Evolutionary conservation across 345 rosid species (phyloP).

Genomic region (Eucalyptus polybractea): DNA sequence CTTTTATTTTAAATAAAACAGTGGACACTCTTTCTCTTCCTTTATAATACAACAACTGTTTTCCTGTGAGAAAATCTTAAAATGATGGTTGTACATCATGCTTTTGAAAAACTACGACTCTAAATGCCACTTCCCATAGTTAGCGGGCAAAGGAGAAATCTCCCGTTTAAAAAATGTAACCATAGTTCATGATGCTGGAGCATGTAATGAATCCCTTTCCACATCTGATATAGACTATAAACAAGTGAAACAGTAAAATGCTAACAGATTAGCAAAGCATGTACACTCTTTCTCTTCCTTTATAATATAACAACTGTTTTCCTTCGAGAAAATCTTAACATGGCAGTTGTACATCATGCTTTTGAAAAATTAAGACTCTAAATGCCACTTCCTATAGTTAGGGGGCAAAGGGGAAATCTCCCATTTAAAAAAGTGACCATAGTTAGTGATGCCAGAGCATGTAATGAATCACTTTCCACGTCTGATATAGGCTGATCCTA

Average conservation of each 20-base stretch:
- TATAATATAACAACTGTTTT: not conserved
- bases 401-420: not conserved
- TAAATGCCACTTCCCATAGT: not conserved
- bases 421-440: not conserved
- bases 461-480: not conserved
- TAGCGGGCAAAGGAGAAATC: not conserved
- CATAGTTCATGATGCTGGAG: not conserved
- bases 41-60: not conserved
- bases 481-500: not conserved
- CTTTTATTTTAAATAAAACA: not conserved
- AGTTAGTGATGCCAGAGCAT: not conserved
- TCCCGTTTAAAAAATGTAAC: not conserved
- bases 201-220: not conserved
- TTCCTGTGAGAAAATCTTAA: not conserved
- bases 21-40: not conserved
- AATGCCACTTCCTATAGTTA: not conserved
- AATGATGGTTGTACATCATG: not conserved
- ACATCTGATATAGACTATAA: not conserved
- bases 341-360: not conserved
- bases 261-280: not conserved
- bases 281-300: not conserved
- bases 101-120: not conserved
- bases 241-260: not conserved
- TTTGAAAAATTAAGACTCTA: not conserved
- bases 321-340: not conserved